Evolutionary conservation across 129 eudicot genomes (phyloP).

Genomic region (Ambrosia trifida): DNA sequence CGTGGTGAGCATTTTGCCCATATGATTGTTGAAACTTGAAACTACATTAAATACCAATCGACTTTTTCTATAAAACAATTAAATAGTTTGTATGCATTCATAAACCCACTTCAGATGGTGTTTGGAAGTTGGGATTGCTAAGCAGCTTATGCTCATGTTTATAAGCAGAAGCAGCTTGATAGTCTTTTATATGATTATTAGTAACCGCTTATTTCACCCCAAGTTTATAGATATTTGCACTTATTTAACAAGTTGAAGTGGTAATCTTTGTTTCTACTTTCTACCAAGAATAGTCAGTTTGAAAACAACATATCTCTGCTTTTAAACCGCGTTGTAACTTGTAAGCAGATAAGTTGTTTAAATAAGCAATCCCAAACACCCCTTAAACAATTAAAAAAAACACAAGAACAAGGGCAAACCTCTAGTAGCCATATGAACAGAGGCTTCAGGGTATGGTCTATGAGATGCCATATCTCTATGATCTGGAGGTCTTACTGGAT

Average conservation of each 20-base stretch:
- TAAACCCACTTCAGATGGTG: neutral
- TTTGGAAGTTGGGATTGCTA: neutral
- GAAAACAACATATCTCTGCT: neutral
- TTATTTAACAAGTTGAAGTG: neutral
- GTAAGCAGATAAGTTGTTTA: neutral
- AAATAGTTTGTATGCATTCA: neutral
- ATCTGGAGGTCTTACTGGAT: conserved; percentile 56
- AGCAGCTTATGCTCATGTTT: too few relatives aligned
- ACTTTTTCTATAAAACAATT: neutral
- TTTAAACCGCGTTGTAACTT: neutral
- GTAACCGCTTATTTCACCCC: neutral
- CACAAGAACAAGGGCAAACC: conserved; percentile 34
- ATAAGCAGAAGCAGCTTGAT: neutral
- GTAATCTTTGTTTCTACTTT: neutral
- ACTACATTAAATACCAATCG: neutral
- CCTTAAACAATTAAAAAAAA: neutral
- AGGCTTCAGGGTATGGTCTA: conserved; percentile 70
- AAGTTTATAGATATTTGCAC: neutral
- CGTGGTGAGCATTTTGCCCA: neutral
- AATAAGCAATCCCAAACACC: neutral
- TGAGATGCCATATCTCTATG: conserved; percentile 58
- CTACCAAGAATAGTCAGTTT: neutral
- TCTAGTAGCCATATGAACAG: conserved; percentile 67
- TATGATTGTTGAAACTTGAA: neutral
- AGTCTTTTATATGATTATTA: neutral